Base-by-base conservation (phyloP, 257 asterid genomes). In the Lithospermum erythrorhizon region DNA sequence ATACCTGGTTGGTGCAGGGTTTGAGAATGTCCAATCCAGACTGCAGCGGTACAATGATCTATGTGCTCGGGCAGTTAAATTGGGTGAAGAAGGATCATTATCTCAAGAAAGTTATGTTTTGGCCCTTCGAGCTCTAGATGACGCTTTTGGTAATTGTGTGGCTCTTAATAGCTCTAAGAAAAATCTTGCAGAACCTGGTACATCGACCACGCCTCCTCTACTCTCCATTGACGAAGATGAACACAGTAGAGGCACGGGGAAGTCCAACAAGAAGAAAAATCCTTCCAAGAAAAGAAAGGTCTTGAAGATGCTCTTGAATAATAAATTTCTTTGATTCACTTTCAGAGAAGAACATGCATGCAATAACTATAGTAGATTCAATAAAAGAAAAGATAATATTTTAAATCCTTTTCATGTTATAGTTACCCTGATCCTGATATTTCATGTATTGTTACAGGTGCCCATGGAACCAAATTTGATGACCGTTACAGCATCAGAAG, bases 11-110 rank as follows among this genome's bases (percentile, higher is more conserved):
- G 88, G 82, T 57, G 90, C 81, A 67, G 94, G 84, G 67, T 66
- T 83, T 65, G 95, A 84, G 23, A 85, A 68, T 68, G 74, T 75
- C 65, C 98, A 82, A 68, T 82, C 95, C 5, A 86, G 97, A 82
- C 64, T 91, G 64, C 94, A 82, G 51, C 70, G 97, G 54, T 86
- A 84, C 74, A 88, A 86, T 73, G 88, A 84, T 61, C 79, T 91
- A 64, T 91, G 86, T 58, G 82, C 77, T 56, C 82, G 84, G 70
- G 95, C 95, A 48, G 73, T 88, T 66, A 84, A 74, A 73, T 73
- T 91, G 81, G 70, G 87, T 21, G 98, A 91, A 78, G 98, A 88
- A 86, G 95, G 95, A 53, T 91, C 97, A 1, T 76, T 88, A 58
- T 91, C 95, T n/a, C 87, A 79, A 64, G 98, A 91, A 71, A 86